Evolutionary conservation across 768 basidiomycete species (phyloP).

Genomic region (Mycena floridula): DNA sequence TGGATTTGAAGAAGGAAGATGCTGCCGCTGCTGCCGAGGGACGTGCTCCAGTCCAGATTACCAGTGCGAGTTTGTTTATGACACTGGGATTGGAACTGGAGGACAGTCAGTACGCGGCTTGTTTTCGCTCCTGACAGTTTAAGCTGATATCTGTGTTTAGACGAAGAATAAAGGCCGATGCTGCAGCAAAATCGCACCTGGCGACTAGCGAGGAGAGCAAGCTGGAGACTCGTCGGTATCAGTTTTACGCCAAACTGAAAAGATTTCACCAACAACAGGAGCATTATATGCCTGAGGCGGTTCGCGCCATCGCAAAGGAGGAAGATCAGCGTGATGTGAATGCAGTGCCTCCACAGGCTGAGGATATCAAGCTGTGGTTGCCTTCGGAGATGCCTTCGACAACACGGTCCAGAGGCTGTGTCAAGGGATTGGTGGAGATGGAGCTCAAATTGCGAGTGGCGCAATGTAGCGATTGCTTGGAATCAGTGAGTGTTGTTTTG

Average conservation of each 20-base stretch:
- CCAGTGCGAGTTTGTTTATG: constrained; percentile 8
- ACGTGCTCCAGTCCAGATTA: constrained; percentile 1
- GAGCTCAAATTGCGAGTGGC: constrained; percentile 3
- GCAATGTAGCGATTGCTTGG: no score
- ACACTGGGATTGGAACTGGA: constrained; percentile 12
- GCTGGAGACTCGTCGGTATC: not conserved
- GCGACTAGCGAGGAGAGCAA: not conserved
- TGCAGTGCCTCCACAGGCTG: not conserved
- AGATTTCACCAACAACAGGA: not conserved
- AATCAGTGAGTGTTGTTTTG: no score
- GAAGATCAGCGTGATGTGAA: not conserved
- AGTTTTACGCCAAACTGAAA: not conserved
- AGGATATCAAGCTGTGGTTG: constrained; percentile 4
- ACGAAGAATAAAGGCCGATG: not conserved
- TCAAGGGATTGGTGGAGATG: not conserved
- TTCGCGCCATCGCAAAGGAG: not conserved
- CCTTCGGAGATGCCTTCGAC: not conserved
- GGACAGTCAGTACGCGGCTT: constrained; percentile 13
- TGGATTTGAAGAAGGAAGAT: constrained; percentile 14
- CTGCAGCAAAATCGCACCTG: no score
- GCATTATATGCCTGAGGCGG: not conserved
- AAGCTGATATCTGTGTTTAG: not conserved
- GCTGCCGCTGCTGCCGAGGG: not conserved
- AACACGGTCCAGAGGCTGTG: not conserved
- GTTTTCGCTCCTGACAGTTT: not conserved